Evolutionary conservation across 208 protist genomes (phyloP).

Genomic region (Naegleria gruberi): DNA sequence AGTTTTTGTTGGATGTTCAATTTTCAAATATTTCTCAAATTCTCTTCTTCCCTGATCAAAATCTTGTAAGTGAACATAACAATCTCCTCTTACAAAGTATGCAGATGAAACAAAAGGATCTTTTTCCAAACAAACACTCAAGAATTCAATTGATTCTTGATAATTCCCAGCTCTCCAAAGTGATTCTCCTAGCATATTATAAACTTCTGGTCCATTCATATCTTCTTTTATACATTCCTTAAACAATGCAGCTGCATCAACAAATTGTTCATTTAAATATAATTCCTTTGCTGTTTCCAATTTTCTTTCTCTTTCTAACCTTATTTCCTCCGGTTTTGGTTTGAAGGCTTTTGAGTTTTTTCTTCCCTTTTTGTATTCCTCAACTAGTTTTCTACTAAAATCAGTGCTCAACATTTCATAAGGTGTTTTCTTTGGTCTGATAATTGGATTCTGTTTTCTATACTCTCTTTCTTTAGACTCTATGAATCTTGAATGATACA

Average conservation of each 20-base stretch:
- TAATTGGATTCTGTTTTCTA: not conserved
- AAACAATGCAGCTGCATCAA: not conserved
- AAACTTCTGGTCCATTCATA: not conserved
- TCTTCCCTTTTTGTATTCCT: not conserved
- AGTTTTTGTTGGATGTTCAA: not conserved
- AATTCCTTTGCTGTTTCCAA: not conserved
- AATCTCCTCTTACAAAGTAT: not conserved
- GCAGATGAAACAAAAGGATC: not conserved
- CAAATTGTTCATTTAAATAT: not conserved
- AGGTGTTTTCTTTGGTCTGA: not conserved
- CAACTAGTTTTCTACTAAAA: not conserved
- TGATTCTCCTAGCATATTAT: not conserved
- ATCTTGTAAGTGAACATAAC: not conserved
- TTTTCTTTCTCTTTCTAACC: not conserved
- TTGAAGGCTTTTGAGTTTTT: not conserved
- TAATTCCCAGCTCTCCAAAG: not conserved
- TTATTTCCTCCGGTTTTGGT: not conserved
- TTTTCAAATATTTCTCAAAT: slow-evolving; percentile 1
- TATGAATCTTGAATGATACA: not conserved
- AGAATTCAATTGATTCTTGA: not conserved
- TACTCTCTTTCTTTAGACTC: not conserved
- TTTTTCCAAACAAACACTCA: not conserved
- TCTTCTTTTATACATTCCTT: not conserved
- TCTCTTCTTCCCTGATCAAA: not conserved
- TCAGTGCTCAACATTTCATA: not conserved